Conservation (phyloP, 2,329 filamentous ascomycete genomes). For the Microsporum ferrugineum region DNA sequence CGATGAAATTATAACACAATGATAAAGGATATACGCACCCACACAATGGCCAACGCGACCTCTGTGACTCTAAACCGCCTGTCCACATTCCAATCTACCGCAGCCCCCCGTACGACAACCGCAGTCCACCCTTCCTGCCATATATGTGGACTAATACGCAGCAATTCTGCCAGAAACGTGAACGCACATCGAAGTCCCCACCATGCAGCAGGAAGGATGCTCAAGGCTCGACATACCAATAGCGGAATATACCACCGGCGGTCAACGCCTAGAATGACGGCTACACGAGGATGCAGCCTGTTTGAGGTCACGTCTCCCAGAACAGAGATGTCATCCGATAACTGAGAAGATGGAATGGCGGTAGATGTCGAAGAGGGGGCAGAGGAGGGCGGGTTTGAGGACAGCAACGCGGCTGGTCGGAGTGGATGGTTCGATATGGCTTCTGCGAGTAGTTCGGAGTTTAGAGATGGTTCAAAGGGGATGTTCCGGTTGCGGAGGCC, state of each 20-base stretch:
- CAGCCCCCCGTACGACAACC: conserved; percentile 29
- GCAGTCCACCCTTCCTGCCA: conserved; percentile 33
- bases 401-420: conserved; percentile 6
- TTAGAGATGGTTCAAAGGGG: neutral
- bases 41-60: conserved; percentile 60
- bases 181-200: conserved; percentile 60
- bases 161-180: conserved; percentile 54
- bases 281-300: conserved; percentile 61
- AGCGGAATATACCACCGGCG: conserved; percentile 62
- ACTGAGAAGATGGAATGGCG: conserved; percentile 15
- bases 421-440: neutral
- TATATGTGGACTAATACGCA: conserved; percentile 37
- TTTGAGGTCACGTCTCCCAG: conserved; percentile 24
- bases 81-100: conserved; percentile 33
- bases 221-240: conserved; percentile 60
- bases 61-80: conserved; percentile 51
- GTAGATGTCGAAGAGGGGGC: neutral
- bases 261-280: conserved; percentile 64
- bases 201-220: conserved; percentile 57
- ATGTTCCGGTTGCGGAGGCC: conserved; percentile 7
- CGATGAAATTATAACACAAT: neutral
- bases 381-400: conserved; percentile 1
- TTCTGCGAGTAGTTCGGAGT: neutral
- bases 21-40: conserved; percentile 42
- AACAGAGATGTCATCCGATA: conserved; percentile 16